phyloP scores from a whole-genome alignment of 768 basidiomycete species.

The Boletellus ananas region DNA sequence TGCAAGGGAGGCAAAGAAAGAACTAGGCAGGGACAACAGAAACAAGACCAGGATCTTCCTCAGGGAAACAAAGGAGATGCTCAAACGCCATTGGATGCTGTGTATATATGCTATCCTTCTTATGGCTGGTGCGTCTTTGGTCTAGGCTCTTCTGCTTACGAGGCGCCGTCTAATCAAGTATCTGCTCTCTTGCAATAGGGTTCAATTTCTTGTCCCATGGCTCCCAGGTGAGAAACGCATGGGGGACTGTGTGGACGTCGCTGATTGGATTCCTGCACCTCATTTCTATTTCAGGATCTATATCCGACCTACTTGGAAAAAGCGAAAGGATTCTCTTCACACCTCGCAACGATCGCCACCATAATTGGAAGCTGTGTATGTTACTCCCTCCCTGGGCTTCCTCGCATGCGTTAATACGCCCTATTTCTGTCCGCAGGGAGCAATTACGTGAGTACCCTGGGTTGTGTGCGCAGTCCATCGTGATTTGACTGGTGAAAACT shows the following conservation, averaged over 20 bases:
- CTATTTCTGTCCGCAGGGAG: slow-evolving; percentile 31
- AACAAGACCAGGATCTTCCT: slow-evolving; percentile 71
- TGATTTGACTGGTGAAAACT: not conserved
- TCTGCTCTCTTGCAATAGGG: slow-evolving; percentile 32
- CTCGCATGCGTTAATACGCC: not conserved
- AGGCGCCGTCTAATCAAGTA: not conserved
- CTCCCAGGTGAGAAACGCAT: slow-evolving; percentile 42
- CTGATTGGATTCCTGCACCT: not conserved
- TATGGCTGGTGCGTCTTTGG: slow-evolving; percentile 52
- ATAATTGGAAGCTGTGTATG: slow-evolving; percentile 74
- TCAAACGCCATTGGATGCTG: slow-evolving; percentile 76
- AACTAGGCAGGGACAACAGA: slow-evolving; percentile 27
- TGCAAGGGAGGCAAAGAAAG: slow-evolving; percentile 53
- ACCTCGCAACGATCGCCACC: slow-evolving; percentile 67
- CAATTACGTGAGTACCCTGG: slow-evolving; percentile 36
- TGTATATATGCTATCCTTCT: slow-evolving; percentile 82
- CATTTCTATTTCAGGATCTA: slow-evolving; percentile 45
- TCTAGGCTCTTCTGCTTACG: not conserved
- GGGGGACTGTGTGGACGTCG: not conserved
- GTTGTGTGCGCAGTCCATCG: slow-evolving; percentile 6
- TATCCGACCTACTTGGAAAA: slow-evolving; percentile 73
- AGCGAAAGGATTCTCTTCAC: slow-evolving; percentile 56
- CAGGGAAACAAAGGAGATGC: slow-evolving; percentile 67
- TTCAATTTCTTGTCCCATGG: slow-evolving; percentile 81
- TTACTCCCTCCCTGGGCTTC: slow-evolving; percentile 6